These are phyloP conservation scores for Rubia balearica DNA, from an alignment of 305 asterid species.

Conservation along the genomic window DNA sequence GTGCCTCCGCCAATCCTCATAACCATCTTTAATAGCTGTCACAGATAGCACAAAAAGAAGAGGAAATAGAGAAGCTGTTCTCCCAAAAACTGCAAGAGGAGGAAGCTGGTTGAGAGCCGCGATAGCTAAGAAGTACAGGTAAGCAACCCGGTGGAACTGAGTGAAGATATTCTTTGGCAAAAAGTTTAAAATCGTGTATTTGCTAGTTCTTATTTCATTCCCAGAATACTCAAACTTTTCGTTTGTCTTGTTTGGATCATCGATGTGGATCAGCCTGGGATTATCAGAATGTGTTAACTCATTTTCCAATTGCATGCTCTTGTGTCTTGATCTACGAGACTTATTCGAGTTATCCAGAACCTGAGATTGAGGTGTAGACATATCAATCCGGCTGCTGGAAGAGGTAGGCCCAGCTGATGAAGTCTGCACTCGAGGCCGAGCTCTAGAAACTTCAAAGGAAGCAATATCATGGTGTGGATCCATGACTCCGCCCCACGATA, in stretches of 20 bases:
- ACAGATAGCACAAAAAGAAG: constrained; percentile 94
- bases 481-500: constrained; percentile 81
- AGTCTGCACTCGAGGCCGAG: constrained; percentile 26
- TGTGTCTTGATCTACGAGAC: constrained; percentile 52
- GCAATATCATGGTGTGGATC: constrained; percentile 42
- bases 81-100: constrained; percentile 97
- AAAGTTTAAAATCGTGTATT: constrained; percentile 74
- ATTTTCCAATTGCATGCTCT: constrained; percentile 79
- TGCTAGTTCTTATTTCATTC: constrained; percentile 95
- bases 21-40: constrained; percentile 96
- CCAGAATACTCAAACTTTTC: constrained; percentile 64
- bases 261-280: constrained; percentile 76
- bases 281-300: constrained; percentile 48
- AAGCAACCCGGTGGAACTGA: constrained; percentile 95
- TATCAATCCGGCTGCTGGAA: constrained; percentile 12
- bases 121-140: constrained; percentile 85
- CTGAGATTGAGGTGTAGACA: constrained; percentile 18
- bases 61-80: constrained; percentile 92
- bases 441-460: constrained; percentile 49
- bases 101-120: constrained; percentile 97
- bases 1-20: constrained; percentile 99
- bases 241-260: constrained; percentile 74
- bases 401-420: constrained; percentile 15
- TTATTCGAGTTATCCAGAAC: constrained; percentile 35
- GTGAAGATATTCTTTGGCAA: constrained; percentile 92